phyloP scores from a whole-genome alignment of 1,139 yeast genomes.

The Taiozyma onychis region DNA sequence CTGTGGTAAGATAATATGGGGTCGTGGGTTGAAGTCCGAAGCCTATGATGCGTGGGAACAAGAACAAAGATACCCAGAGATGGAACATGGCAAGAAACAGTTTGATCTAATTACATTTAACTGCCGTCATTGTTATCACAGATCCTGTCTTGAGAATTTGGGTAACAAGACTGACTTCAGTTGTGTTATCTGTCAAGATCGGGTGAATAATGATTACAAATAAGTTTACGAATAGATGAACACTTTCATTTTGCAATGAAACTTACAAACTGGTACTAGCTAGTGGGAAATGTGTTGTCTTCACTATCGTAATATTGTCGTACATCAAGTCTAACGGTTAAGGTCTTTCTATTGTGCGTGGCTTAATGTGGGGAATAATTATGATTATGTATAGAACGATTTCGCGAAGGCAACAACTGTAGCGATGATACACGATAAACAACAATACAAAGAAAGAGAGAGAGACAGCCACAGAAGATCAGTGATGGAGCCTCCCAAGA shows the following conservation, averaged over 20 bases:
- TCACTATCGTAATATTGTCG: too few species aligned
- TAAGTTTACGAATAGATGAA: neutral
- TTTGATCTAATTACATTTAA: slow-evolving; percentile 40
- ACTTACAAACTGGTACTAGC: too few species aligned
- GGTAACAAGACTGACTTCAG: slow-evolving; percentile 25
- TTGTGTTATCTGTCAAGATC: slow-evolving; percentile 20
- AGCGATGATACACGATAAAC: neutral
- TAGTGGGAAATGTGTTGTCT: too few species aligned
- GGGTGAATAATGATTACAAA: neutral
- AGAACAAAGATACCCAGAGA: slow-evolving; percentile 7
- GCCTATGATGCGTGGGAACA: slow-evolving; percentile 44
- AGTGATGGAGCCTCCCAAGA: slow-evolving; percentile 7
- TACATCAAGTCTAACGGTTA: neutral
- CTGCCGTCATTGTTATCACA: slow-evolving; percentile 65
- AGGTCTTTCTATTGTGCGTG: neutral
- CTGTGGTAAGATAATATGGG: slow-evolving; percentile 65
- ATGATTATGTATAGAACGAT: neutral
- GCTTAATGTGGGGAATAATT: neutral
- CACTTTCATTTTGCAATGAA: too few species aligned
- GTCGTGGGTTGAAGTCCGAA: slow-evolving; percentile 42
- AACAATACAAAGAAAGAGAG: too few species aligned
- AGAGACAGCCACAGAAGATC: neutral
- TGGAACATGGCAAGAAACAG: neutral
- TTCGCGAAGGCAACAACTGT: neutral
- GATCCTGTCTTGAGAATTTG: slow-evolving; percentile 45